Evolutionary conservation across 345 rosid genomes (phyloP), one percentile per base, ranked within the genome.

Genomic region (Pugionium cornutum): DNA sequence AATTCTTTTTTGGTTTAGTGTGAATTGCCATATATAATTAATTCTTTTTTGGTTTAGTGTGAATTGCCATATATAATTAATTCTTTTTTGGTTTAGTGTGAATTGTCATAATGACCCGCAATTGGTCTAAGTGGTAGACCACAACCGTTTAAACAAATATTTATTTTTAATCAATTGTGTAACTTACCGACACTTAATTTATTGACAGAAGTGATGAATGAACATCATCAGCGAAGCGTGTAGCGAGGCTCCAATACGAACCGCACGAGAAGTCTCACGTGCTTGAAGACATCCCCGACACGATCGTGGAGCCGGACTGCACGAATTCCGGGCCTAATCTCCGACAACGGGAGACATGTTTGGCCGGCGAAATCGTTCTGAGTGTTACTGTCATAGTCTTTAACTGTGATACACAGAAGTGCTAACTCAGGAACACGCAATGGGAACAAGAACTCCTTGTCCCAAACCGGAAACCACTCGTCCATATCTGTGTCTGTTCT

Each of bases 291-390:
- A 5, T 76, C 76, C 7, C 96, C 96, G 43, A 73, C 78, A 28
- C 60, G 79, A 63, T 86, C 75, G 26, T 82, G 51, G 10, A 92
- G 81, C 4, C 89, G 88, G 29, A 89, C 77, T 0, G 94, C 78
- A 5, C 96, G 88, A 67, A 92, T 68, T 35, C 98, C 97, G 0
- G 75, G 53, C 63, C 67, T 72, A 33, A 89, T n/a, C 72, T 92
- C 97, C 4, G 80, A 65, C 30, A 89, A 76, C 4, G 97, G 98
- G 68, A 92, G 59, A 66, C 91, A 87, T 58, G 88, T 80, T 69
- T 92, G 96, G 31, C 98, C 98, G 4, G 85, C 94, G 50, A 92
- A 89, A 46, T 89, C 91, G 56, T 89, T 84, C 53, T 78, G 77
- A 49, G 89, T 88, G 2, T 88, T 83, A 68, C 70, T 78, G 65